Base-by-base conservation (phyloP, 2,329 filamentous ascomycete genomes). In the Trichoderma sp. region DNA sequence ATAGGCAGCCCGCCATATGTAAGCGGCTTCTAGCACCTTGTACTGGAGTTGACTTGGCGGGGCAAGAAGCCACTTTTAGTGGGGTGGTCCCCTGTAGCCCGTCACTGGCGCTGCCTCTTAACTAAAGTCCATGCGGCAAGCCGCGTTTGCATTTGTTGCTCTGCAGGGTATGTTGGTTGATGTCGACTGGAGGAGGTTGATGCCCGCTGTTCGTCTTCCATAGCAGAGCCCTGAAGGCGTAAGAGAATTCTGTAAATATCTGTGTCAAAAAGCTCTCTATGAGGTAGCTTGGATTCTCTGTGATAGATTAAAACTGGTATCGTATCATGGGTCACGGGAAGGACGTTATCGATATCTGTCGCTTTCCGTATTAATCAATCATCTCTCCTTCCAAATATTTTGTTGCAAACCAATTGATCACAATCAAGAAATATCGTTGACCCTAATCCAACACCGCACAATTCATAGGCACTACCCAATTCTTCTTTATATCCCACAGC, bases 61-160 rank as follows among this genome's bases (percentile, higher is more conserved):
- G 74, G 74, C 63, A n/a, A 2, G 33, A 75, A 65, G 33, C 50
- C 67, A 59, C 59, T 67, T 62, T 50, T 71, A 75, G 80, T 77
- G 80, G 80, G 78, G 80, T 75, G 66, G 21, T 45, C 65, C 65
- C 59, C 50, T 69, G 59, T 59, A 41, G 24, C n/a, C 45, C 45
- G 45, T 53, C n/a, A 53, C 45, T 5, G 7, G 60, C 18, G 60
- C 60, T 63, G 12, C 60, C 11, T 38, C 1, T 4, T 31, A 18
- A 14, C 27, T 18, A 18, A 41, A 41, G 24, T 35, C 29, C 60
- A 63, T 59, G 8, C 31, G 31, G 24, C 24, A 41, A 66, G 27
- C 35, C 24, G 21, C 53, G 21, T 63, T 62, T 41, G 35, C 53
- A 11, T 63, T 62, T 41, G 18, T 2, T 0, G 16, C 16, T 71